phyloP scores from a whole-genome alignment of 768 basidiomycete genomes.

The Tulasnella sp. region DNA sequence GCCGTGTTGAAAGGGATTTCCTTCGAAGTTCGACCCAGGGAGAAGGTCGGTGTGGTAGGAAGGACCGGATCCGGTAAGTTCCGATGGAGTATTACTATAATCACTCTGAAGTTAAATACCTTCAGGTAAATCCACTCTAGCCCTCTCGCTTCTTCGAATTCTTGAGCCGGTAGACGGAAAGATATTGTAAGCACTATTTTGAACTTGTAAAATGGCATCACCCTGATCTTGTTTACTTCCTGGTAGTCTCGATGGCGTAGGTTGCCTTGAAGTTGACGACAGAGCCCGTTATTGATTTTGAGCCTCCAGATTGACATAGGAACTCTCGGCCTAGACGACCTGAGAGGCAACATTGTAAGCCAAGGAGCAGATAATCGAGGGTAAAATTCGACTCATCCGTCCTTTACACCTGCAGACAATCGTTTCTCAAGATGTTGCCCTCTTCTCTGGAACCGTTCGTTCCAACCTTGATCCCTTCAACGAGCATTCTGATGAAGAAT shows the following conservation, averaged over 20 bases:
- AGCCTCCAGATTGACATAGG: constrained; percentile 52
- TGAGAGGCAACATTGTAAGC: constrained; percentile 58
- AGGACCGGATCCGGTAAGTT: constrained; percentile 59
- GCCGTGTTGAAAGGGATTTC: constrained; percentile 58
- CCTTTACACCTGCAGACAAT: constrained; percentile 37
- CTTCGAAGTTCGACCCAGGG: constrained; percentile 56
- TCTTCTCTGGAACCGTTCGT: constrained; percentile 74
- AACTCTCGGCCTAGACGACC: constrained; percentile 63
- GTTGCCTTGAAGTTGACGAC: background rate
- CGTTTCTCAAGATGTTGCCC: constrained; percentile 42
- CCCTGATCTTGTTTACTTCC: background rate
- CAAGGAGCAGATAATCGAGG: background rate
- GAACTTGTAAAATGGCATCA: background rate
- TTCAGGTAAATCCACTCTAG: constrained; percentile 56
- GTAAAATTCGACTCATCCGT: background rate
- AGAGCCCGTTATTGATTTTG: background rate
- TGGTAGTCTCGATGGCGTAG: constrained; percentile 55
- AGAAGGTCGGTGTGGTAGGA: constrained; percentile 70
- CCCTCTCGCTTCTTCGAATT: constrained; percentile 58
- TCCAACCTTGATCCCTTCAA: constrained; percentile 43
- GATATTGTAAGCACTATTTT: constrained; percentile 49
- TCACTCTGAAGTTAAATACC: background rate
- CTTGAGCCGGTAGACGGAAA: constrained; percentile 55
- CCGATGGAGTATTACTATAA: background rate
- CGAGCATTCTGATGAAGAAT: constrained; percentile 76